These are phyloP conservation scores for Neonectria ditissima DNA, from an alignment of 2,329 filamentous ascomycete genomes.

Conservation along the genomic window DNA sequence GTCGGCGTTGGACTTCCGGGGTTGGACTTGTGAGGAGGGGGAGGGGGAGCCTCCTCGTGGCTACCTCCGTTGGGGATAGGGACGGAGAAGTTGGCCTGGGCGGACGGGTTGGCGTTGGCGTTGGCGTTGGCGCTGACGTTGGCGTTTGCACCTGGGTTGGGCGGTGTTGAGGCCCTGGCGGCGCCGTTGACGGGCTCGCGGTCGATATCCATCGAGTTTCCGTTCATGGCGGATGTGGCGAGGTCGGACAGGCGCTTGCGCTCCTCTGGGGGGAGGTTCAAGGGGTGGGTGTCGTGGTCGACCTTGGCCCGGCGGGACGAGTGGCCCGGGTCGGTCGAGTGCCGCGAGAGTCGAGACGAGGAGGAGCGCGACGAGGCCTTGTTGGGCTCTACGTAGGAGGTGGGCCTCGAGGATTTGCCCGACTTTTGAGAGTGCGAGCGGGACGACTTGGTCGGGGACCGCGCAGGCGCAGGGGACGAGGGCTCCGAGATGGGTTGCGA, in stretches of 20 bases:
- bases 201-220: slow-evolving; percentile 82
- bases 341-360: slow-evolving; percentile 60
- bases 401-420: slow-evolving; percentile 47
- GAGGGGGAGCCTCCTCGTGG: slow-evolving; percentile 67
- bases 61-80: slow-evolving; percentile 63
- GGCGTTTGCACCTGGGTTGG: slow-evolving; percentile 35
- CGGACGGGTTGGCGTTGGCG: slow-evolving; percentile 46
- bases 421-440: slow-evolving; percentile 36
- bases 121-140: slow-evolving; percentile 40
- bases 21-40: slow-evolving; percentile 78
- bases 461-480: slow-evolving; percentile 48
- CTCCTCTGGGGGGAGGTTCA: slow-evolving; percentile 92
- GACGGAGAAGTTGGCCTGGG: slow-evolving; percentile 61
- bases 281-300: slow-evolving; percentile 82
- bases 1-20: slow-evolving; percentile 68
- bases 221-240: slow-evolving; percentile 68
- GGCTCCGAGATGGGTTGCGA: slow-evolving; percentile 53
- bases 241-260: slow-evolving; percentile 79
- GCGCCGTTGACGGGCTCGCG: slow-evolving; percentile 66
- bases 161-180: slow-evolving; percentile 61
- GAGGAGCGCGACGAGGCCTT: slow-evolving; percentile 54
- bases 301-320: slow-evolving; percentile 64
- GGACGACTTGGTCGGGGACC: slow-evolving; percentile 54
- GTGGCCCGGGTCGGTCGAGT: slow-evolving; percentile 60
- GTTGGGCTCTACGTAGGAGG: slow-evolving; percentile 48